phyloP scores from a whole-genome alignment of 2,329 filamentous ascomycete species.

The Lasiodiplodia gonubiensis region DNA sequence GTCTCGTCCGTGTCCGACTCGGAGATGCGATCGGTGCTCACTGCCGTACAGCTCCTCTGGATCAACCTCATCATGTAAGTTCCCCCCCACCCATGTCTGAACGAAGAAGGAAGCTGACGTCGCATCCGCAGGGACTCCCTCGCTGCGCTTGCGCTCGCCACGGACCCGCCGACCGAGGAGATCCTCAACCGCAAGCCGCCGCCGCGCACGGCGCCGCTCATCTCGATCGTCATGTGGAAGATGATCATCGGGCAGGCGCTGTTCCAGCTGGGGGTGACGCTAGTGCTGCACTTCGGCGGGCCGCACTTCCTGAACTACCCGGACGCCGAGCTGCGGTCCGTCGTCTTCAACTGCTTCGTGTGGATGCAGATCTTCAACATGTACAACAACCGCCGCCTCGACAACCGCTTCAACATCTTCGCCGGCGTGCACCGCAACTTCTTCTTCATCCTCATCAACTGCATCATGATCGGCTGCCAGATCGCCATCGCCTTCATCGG shows the following conservation, averaged over 20 bases:
- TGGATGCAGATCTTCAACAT: slow-evolving; percentile 99
- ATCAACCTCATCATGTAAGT: slow-evolving; percentile 82
- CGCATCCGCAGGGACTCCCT: slow-evolving; percentile 63
- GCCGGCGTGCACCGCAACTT: slow-evolving; percentile 87
- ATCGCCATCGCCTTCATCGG: slow-evolving; percentile 89
- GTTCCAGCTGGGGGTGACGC: slow-evolving; percentile 74
- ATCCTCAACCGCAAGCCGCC: slow-evolving; percentile 81
- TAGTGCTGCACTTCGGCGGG: slow-evolving; percentile 74
- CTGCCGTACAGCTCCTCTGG: slow-evolving; percentile 87
- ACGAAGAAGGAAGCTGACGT: slow-evolving; percentile 56
- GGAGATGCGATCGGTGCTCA: slow-evolving; percentile 74
- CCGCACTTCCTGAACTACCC: slow-evolving; percentile 64
- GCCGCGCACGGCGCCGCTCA: slow-evolving; percentile 77
- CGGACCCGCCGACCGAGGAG: slow-evolving; percentile 79
- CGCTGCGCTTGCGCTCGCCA: slow-evolving; percentile 85
- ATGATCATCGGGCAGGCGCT: slow-evolving; percentile 79
- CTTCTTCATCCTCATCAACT: slow-evolving; percentile 81
- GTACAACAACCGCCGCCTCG: slow-evolving; percentile 92
- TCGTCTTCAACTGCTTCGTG: slow-evolving; percentile 97
- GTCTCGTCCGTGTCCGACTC: slow-evolving; percentile 81
- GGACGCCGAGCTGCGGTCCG: slow-evolving; percentile 66
- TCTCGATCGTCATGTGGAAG: slow-evolving; percentile 80
- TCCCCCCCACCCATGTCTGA: no score
- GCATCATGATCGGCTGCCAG: slow-evolving; percentile 84
- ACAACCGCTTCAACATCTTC: slow-evolving; percentile 95